phyloP scores from a whole-genome alignment of 2,329 filamentous ascomycete genomes.

The Didymosphaeria variabile region DNA sequence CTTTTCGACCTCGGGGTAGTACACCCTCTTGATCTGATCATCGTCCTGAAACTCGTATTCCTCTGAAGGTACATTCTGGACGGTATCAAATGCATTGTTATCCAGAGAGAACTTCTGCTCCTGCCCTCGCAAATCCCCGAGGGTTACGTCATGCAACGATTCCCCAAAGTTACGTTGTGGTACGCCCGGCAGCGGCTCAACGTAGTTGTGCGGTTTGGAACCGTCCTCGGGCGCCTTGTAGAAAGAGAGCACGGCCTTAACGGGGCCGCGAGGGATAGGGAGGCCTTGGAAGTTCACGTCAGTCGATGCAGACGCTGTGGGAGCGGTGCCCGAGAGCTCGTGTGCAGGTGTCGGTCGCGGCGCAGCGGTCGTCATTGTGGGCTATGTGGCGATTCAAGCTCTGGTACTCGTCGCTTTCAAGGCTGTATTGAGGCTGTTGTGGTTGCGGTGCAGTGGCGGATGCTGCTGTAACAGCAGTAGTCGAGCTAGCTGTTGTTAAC shows the following conservation, averaged over 20 bases:
- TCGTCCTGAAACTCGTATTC: slow-evolving; percentile 72
- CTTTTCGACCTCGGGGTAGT: slow-evolving; percentile 85
- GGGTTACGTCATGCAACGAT: slow-evolving; percentile 59
- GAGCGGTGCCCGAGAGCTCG: slow-evolving; percentile 43
- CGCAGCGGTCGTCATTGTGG: slow-evolving; percentile 56
- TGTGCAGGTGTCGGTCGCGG: slow-evolving; percentile 54
- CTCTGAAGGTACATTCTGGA: slow-evolving; percentile 66
- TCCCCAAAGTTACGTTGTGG: slow-evolving; percentile 72
- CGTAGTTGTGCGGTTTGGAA: slow-evolving; percentile 57
- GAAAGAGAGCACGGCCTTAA: slow-evolving; percentile 39
- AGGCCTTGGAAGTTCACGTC: slow-evolving; percentile 45
- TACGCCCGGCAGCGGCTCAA: slow-evolving; percentile 68
- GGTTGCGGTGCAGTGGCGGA: not conserved
- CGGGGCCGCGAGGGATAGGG: slow-evolving; percentile 39
- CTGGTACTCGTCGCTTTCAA: slow-evolving; percentile 4
- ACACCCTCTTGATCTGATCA: slow-evolving; percentile 72
- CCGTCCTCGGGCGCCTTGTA: slow-evolving; percentile 40
- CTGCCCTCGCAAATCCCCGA: slow-evolving; percentile 77
- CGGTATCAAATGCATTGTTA: slow-evolving; percentile 76
- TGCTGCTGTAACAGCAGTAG: not conserved
- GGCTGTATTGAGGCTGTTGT: not conserved
- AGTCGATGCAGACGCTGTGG: slow-evolving; percentile 34
- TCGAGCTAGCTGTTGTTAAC: slow-evolving; percentile 19
- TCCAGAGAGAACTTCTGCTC: slow-evolving; percentile 75
- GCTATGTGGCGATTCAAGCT: slow-evolving; percentile 27